These are phyloP conservation scores for Wickerhamiella lipophila DNA, from an alignment of 805 yeast species.

Conservation along the genomic window DNA sequence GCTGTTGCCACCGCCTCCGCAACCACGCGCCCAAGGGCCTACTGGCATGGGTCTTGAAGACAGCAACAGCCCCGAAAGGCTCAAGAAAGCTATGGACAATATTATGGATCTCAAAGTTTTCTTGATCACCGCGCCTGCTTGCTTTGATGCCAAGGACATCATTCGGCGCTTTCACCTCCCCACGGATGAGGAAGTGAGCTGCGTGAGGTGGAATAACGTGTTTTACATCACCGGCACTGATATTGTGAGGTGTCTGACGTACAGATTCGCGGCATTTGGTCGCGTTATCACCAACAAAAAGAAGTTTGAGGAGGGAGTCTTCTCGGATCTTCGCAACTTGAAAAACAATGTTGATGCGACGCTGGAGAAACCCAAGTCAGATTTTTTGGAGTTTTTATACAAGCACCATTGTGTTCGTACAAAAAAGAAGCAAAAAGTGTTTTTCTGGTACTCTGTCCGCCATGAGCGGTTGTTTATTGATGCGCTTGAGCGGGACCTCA, in stretches of 20 bases:
- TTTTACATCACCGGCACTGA: slow-evolving; percentile 93
- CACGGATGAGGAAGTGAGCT: slow-evolving; percentile 85
- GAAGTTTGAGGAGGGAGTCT: slow-evolving; percentile 93
- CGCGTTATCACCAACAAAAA: slow-evolving; percentile 72
- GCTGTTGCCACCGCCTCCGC: slow-evolving; percentile 5
- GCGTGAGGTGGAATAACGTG: slow-evolving; percentile 83
- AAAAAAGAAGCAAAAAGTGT: slow-evolving; percentile 92
- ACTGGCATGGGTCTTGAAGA: slow-evolving; percentile 1
- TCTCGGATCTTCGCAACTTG: slow-evolving; percentile 75
- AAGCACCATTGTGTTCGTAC: slow-evolving; percentile 81
- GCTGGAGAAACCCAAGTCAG: slow-evolving; percentile 75
- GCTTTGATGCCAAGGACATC: slow-evolving; percentile 81
- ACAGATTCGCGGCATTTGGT: slow-evolving; percentile 82
- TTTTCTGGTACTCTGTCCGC: slow-evolving; percentile 92
- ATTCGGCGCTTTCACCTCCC: slow-evolving; percentile 75
- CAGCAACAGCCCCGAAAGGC: slow-evolving; percentile 13
- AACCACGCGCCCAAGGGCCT: slow-evolving; percentile 8
- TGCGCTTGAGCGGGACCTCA: slow-evolving; percentile 83
- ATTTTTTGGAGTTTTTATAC: slow-evolving; percentile 69
- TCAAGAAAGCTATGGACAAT: slow-evolving; percentile 12
- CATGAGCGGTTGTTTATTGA: slow-evolving; percentile 87
- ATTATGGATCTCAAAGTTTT: slow-evolving; percentile 49
- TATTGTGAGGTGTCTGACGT: slow-evolving; percentile 82
- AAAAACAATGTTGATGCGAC: slow-evolving; percentile 75
- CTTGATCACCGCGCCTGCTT: slow-evolving; percentile 85